phyloP scores from a whole-genome alignment of 75 land plant genomes.

The Picea glauca region DNA sequence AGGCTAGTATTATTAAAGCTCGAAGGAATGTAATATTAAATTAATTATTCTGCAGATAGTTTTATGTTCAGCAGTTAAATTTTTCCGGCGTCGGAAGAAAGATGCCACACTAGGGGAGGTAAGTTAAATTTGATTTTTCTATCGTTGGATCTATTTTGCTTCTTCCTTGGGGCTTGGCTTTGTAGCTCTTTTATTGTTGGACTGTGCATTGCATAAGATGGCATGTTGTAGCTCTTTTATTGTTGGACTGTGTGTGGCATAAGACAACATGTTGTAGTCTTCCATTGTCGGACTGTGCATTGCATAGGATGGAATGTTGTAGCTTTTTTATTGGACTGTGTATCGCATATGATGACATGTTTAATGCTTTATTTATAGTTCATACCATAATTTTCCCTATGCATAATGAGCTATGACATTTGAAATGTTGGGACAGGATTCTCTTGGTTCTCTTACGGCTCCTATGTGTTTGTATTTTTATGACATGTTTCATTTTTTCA shows the following conservation, averaged over 20 bases:
- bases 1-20: background rate
- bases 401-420: background rate
- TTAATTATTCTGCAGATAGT: conserved; percentile 57
- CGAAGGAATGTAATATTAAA: background rate
- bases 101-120: conserved; percentile 82
- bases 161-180: background rate
- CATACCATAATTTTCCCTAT: background rate
- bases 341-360: background rate
- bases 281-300: background rate
- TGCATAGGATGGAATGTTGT: too few species aligned
- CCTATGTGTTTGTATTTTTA: background rate
- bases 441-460: too few species aligned
- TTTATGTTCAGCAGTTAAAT: conserved; percentile 76
- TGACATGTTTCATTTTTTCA: background rate
- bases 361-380: background rate
- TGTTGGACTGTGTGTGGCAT: too few species aligned
- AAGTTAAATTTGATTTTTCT: background rate
- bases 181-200: too few species aligned
- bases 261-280: too few species aligned
- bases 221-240: too few species aligned
- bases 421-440: too few species aligned
- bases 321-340: too few species aligned
- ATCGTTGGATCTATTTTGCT: background rate
- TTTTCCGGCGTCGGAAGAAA: conserved; percentile 64
- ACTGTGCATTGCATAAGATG: too few species aligned